Conservation (phyloP, 2,329 filamentous ascomycete species). For the Verticillium longisporum region DNA sequence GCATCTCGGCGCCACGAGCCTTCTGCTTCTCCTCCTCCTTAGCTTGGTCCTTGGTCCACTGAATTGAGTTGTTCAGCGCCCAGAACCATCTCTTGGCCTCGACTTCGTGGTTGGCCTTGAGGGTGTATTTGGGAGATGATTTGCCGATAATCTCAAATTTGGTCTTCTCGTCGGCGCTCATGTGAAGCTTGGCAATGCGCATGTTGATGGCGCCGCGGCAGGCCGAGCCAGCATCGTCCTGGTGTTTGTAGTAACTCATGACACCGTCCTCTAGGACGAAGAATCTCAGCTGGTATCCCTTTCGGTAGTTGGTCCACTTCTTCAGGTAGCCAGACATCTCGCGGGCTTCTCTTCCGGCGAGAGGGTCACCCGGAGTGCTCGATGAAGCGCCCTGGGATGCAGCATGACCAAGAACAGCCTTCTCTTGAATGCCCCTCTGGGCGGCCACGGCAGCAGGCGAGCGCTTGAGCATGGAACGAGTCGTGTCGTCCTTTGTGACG, state of each 20-base stretch:
- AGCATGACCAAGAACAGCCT: slow-evolving; percentile 79
- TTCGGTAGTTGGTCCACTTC: slow-evolving; percentile 99
- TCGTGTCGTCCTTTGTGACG: slow-evolving; percentile 90
- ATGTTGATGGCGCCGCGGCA: slow-evolving; percentile 98
- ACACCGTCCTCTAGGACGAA: slow-evolving; percentile 97
- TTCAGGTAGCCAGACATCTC: slow-evolving; percentile 99
- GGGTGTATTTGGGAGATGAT: slow-evolving; percentile 95
- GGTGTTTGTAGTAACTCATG: slow-evolving; percentile 97
- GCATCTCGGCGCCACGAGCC: slow-evolving; percentile 64
- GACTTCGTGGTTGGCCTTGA: slow-evolving; percentile 96
- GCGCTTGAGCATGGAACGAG: slow-evolving; percentile 80
- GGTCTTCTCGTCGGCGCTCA: slow-evolving; percentile 96
- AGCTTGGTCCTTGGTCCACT: slow-evolving; percentile 96
- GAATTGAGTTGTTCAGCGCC: slow-evolving; percentile 97
- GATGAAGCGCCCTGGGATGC: slow-evolving; percentile 48
- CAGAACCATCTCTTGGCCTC: slow-evolving; percentile 99
- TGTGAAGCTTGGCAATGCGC: slow-evolving; percentile 88
- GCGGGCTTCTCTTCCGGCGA: slow-evolving; percentile 76
- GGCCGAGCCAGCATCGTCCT: slow-evolving; percentile 92
- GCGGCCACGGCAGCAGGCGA: slow-evolving; percentile 92
- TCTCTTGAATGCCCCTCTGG: slow-evolving; percentile 93
- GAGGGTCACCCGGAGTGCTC: slow-evolving; percentile 48
- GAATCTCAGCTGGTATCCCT: slow-evolving; percentile 94
- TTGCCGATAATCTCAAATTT: slow-evolving; percentile 98
- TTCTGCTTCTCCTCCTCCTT: slow-evolving; percentile 79